Evolutionary conservation across 169 alveolate species (phyloP).

Genomic region (Eimeria necatrix): DNA sequence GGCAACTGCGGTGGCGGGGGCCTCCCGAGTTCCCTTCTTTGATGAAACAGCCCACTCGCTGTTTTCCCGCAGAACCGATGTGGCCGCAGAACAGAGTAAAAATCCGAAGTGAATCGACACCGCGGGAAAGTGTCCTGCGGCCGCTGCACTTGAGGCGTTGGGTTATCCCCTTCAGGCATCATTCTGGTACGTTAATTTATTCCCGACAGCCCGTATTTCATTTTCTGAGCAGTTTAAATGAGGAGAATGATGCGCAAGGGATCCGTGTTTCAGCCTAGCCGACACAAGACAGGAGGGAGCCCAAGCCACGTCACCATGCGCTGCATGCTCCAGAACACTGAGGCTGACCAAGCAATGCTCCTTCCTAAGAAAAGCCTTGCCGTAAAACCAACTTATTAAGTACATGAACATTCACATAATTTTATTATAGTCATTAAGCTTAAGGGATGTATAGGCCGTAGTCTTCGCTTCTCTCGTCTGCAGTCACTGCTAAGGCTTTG

Average conservation of each 20-base stretch:
- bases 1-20: constrained; percentile 9
- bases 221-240: no score
- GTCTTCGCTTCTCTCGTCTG: no score
- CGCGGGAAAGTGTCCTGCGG: not conserved
- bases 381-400: no score
- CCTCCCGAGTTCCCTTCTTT: not conserved
- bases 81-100: constrained; percentile 34
- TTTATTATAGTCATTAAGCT: no score
- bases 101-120: constrained; percentile 28
- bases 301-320: not conserved
- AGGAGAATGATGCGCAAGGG: no score
- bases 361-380: no score
- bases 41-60: not conserved
- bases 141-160: constrained; percentile 57
- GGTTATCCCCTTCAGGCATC: constrained; percentile 42
- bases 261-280: no score
- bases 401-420: no score
- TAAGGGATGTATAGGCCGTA: no score
- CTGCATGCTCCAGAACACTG: not conserved
- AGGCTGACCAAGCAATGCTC: no score
- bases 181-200: not conserved
- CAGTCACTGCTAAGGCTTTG: no score
- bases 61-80: not conserved
- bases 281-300: not conserved
- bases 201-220: not conserved